Base-by-base conservation (phyloP, 116 monocot genomes). In the Dioscorea cayenensis region DNA sequence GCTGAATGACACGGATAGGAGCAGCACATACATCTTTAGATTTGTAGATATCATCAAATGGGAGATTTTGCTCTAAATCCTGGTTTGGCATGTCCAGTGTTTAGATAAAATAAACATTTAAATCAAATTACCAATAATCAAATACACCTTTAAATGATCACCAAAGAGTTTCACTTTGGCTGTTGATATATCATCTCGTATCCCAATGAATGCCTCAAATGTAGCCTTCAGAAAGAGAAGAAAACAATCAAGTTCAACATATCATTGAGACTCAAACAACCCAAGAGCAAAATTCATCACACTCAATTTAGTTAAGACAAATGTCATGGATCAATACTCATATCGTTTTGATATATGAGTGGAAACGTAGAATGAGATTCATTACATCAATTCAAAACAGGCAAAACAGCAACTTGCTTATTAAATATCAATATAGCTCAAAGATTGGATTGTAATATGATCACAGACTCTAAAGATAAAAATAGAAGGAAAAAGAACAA, bases 101-200 rank as follows among this genome's bases (percentile, higher is more conserved):
- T 55, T 43, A 43, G 43, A 43, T 8, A 43, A 55, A 58, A 64
- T 28, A 82, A 71, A 50, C 21, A 14, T 28, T 29, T 20, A 70
- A 78, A 58, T 20, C 77, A 3, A 49, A 72, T 51, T 66, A 21
- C 36, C 18, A 76, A 67, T 55, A 63, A 52, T 28, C 12, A 70
- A n/a, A 59, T 20, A 62, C 88, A 97, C 97, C 88, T 86, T 86
- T 65, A 97, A 80, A 70, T 80, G 80, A 36, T 92, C 90, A 29
- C 97, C 93, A 61, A 97, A 97, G 61, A 97, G 78, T 85, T 97
- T 93, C 50, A 97, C 77, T 90, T 97, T 84, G 72, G 88, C 82
- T 68, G 93, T 92, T 76, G 86, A 90, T 28, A 58, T 27, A 73
- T 92, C 88, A 77, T 97, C 96, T 66, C 86, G 84, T 84, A 97